Percentiles rank a stretch among this genome's conserved stretches.
phyloP scores from a whole-genome alignment of 768 basidiomycete genomes.

The Hemileccinum impolitum region DNA sequence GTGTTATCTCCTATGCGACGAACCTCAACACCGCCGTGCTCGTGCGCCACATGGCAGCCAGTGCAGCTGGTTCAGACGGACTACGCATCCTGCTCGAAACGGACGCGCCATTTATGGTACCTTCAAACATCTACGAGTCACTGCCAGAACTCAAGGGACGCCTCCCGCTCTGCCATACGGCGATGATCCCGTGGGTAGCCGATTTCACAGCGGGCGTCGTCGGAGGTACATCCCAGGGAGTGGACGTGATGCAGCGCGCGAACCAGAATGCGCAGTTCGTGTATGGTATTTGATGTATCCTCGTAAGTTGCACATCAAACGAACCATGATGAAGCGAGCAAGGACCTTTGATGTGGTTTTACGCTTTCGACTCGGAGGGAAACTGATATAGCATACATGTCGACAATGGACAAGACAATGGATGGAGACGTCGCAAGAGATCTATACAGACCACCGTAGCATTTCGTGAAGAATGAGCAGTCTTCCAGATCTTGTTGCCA shows the following conservation, averaged over 20 bases:
- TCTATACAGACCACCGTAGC: too few species aligned
- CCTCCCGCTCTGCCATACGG: constrained; percentile 70
- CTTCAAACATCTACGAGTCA: constrained; percentile 63
- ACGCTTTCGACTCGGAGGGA: too few species aligned
- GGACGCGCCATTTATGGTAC: constrained; percentile 87
- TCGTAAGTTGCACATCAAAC: too few species aligned
- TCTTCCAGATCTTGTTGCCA: too few species aligned
- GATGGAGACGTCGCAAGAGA: too few species aligned
- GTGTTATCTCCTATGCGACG: constrained; percentile 77
- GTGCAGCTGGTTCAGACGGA: constrained; percentile 20
- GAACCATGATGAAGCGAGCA: too few species aligned
- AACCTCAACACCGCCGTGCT: constrained; percentile 70
- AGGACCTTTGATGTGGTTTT: too few species aligned
- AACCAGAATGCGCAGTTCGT: constrained; percentile 61
- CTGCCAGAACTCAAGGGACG: constrained; percentile 52
- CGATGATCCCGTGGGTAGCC: constrained; percentile 85
- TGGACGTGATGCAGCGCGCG: constrained; percentile 56
- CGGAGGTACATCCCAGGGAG: constrained; percentile 48
- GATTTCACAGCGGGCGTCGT: constrained; percentile 58
- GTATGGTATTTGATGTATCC: constrained; percentile 42
- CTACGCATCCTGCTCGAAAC: constrained; percentile 72
- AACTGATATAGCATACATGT: too few species aligned
- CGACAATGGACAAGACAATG: too few species aligned
- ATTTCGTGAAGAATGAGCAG: too few species aligned
- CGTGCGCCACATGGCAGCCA: constrained; percentile 49